Evolutionary conservation across 2,329 filamentous ascomycete genomes (phyloP).

Genomic region (Trichoderma brevicompactum): DNA sequence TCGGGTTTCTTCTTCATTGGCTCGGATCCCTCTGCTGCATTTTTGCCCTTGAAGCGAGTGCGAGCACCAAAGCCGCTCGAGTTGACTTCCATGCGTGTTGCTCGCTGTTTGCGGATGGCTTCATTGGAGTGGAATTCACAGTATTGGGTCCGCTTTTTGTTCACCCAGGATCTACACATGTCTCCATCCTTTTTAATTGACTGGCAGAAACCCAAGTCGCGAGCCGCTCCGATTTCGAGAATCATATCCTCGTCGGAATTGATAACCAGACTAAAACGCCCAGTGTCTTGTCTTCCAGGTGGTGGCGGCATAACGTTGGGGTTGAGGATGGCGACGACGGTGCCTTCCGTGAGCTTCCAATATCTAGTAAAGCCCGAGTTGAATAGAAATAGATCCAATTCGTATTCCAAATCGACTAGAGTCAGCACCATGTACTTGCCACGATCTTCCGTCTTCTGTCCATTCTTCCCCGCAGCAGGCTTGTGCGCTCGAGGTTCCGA

Average conservation of each 20-base stretch:
- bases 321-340: slow-evolving; percentile 88
- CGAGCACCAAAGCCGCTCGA: slow-evolving; percentile 57
- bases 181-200: slow-evolving; percentile 82
- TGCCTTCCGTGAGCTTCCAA: slow-evolving; percentile 93
- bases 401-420: slow-evolving; percentile 86
- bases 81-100: slow-evolving; percentile 78
- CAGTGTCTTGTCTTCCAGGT: slow-evolving; percentile 73
- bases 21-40: slow-evolving; percentile 30
- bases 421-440: slow-evolving; percentile 94
- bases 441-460: slow-evolving; percentile 57
- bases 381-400: slow-evolving; percentile 91
- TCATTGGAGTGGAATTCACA: slow-evolving; percentile 93
- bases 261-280: slow-evolving; percentile 83
- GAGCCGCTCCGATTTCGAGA: slow-evolving; percentile 81
- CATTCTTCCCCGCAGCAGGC: slow-evolving; percentile 48
- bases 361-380: slow-evolving; percentile 87
- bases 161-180: slow-evolving; percentile 81
- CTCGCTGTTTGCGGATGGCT: slow-evolving; percentile 69
- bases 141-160: slow-evolving; percentile 83
- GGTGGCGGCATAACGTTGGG: slow-evolving; percentile 89
- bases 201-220: slow-evolving; percentile 89
- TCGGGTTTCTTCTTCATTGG: slow-evolving; percentile 35
- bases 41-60: slow-evolving; percentile 40
- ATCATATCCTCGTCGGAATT: slow-evolving; percentile 86
- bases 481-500: slow-evolving; percentile 74